Conservation (phyloP, 2,329 filamentous ascomycete species). For the Colletotrichum phormii region DNA sequence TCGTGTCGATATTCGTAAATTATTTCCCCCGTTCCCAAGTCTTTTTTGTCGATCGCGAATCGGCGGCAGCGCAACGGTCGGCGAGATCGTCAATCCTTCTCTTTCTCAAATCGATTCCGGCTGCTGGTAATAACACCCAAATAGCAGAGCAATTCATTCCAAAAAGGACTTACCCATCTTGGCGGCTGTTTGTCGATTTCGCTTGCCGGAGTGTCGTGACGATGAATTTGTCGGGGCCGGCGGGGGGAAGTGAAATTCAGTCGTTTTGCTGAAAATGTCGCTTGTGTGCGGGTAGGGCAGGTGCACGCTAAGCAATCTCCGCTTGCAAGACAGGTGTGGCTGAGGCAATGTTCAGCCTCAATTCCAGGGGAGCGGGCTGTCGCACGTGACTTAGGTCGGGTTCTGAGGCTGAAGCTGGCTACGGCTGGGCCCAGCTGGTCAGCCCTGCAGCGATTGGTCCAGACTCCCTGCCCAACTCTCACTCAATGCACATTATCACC, state of each 20-base stretch:
- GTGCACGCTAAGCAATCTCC: constrained; percentile 12
- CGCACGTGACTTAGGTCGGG: constrained; percentile 23
- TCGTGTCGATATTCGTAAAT: neutral
- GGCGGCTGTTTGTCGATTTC: constrained; percentile 39
- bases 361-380: neutral
- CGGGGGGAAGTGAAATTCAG: constrained; percentile 19
- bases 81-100: neutral
- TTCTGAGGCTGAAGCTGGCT: neutral
- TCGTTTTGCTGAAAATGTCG: constrained; percentile 35
- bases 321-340: constrained; percentile 17
- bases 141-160: constrained; percentile 5
- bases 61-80: constrained; percentile 13
- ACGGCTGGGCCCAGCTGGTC: neutral
- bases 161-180: constrained; percentile 38
- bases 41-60: constrained; percentile 21
- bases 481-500: too few species aligned
- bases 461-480: too few species aligned
- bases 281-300: constrained; percentile 38
- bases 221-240: constrained; percentile 30
- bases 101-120: constrained; percentile 7
- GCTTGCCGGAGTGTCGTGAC: constrained; percentile 39
- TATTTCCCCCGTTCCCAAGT: constrained; percentile 12
- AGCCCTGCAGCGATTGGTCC: too few species aligned
- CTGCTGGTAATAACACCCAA: constrained; percentile 16
- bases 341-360: constrained; percentile 22